Conservation (phyloP, 306 rosid species). For the Gynostemma pentaphyllum region DNA sequence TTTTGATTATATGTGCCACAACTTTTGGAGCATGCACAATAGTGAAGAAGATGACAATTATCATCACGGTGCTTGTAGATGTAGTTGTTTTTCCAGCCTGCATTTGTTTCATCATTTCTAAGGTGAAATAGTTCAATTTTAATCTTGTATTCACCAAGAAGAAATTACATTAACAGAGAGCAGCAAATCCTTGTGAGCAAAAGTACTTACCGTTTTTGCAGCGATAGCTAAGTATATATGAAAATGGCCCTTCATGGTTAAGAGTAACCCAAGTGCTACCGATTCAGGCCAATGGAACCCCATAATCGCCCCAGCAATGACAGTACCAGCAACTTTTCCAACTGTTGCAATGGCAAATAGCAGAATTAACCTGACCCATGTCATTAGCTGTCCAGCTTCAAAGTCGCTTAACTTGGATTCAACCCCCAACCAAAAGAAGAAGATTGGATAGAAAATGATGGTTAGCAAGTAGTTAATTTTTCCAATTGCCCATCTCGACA, state of each 20-base stretch:
- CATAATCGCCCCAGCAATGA: conserved; percentile 45
- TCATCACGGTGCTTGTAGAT: conserved; percentile 38
- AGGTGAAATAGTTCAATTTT: conserved; percentile 2
- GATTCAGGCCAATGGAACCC: conserved; percentile 89
- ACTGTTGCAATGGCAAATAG: conserved; percentile 26
- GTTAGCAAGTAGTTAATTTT: conserved; percentile 59
- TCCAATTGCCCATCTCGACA: conserved; percentile 66
- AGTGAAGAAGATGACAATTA: conserved; percentile 51
- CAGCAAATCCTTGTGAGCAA: conserved; percentile 5
- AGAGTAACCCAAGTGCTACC: conserved; percentile 70
- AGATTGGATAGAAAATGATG: conserved; percentile 60
- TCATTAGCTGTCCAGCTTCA: conserved; percentile 12
- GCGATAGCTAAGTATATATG: conserved; percentile 73
- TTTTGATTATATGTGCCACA: conserved; percentile 62
- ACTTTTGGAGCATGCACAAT: conserved; percentile 56
- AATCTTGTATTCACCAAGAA: not conserved
- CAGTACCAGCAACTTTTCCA: conserved; percentile 65
- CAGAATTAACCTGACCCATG: conserved; percentile 43
- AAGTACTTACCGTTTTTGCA: conserved; percentile 49
- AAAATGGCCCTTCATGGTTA: conserved; percentile 78
- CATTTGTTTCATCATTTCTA: conserved; percentile 11
- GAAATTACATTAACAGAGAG: conserved; percentile 1
- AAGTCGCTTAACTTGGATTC: conserved; percentile 39
- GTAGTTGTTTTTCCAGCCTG: conserved; percentile 25
- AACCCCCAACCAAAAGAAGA: conserved; percentile 91